Base-by-base conservation (phyloP, 2,329 filamentous ascomycete species). In the Ophiostoma novo-ulmi region DNA sequence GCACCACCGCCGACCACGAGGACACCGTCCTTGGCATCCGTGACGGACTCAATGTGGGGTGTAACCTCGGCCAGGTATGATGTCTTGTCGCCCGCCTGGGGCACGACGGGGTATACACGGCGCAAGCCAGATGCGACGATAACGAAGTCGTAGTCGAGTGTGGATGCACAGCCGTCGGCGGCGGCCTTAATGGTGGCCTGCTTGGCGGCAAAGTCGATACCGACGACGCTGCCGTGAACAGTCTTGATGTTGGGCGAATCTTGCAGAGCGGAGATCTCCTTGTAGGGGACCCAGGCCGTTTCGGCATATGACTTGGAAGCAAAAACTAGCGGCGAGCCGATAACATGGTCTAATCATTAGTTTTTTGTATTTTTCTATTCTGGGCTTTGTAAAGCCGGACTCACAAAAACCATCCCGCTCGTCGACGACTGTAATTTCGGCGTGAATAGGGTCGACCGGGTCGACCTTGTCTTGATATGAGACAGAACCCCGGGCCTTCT, bases 361-460 rank as follows among this genome's bases (percentile, higher is more conserved):
- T 55, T 8, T 8, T 35, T 5, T 61, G 22, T 63, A 36, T 26
- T 13, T 10, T 48, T 2, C 17, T 11, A 26, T 26, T 26, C 22
- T 26, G 17, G 17, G 7, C 1, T 26, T 26, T 26, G 52, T 26
- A 20, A 20, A 14, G n/a, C 13, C 13, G 58, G 22, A 67, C 70
- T 75, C 82, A 93, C 91, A 93, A 78, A 88, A 93, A n/a, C 91
- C 91, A 81, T 94, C 91, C n/a, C 90, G 83, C 78, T 93, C 90
- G 75, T 94, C 91, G 35, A 92, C 87, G 31, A 94, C 84, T 31
- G 89, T 93, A 68, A 94, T 88, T 52, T 92, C 85, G 17, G 92
- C 79, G 1, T 86, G 83, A 64, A 89, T 81, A 72, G 70, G 70
- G 72, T 72, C 71, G 58, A 35, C 58, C 58, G 70, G 52, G 5